Base-by-base conservation (phyloP, 1,284 basidiomycete species). In the Cerioporus squamosus region DNA sequence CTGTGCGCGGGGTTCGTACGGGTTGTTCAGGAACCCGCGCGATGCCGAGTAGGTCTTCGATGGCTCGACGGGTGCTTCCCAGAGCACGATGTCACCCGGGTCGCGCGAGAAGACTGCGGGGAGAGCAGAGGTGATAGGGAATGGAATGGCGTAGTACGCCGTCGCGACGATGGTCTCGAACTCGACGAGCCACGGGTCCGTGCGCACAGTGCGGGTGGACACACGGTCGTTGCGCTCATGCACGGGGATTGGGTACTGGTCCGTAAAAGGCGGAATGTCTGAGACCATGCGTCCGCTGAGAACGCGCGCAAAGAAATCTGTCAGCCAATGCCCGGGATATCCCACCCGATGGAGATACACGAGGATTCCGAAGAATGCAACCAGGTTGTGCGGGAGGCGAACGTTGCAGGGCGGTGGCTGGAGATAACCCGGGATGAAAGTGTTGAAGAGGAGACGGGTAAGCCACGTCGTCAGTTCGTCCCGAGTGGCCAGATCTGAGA, bases 311-410 rank as follows among this genome's bases (percentile, higher is more conserved):
- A 73, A 50, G 61, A 71, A 73, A 4, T 75, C 75, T 43, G 69
- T 66, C 17, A 78, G 70, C 74, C 71, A 76, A 55, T 74, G 72
- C 44, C 63, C 63, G 17, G 75, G 70, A 63, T 72, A 75, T n/a
- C 73, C 73, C 47, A 78, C 72, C 40, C 67, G 63, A 56, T 72
- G 67, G 45, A 75, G 71, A 55, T 74, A 72, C 38, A 75, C 65
- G 56, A 78, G 68, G 33, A 80, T 67, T 47, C 67, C 60, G 44
- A 75, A 54, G 67, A 77, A 72, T 20, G 72, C 69, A 44, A 72
- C 72, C 51, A 78, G 66, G 55, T 72, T 75, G 64, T 74, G 74
- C 51, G 80, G 74, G 62, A 74, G 68, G 29, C 70, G 73, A 51
- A 77, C 66, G 55, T 75, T 69, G 57, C 46, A 51, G 10, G 68